A percentile compares a stretch with the other conserved stretches of the same genome.
Evolutionary conservation across 2,329 filamentous ascomycete species (phyloP).

Genomic region (Atkinsonella texensis): DNA sequence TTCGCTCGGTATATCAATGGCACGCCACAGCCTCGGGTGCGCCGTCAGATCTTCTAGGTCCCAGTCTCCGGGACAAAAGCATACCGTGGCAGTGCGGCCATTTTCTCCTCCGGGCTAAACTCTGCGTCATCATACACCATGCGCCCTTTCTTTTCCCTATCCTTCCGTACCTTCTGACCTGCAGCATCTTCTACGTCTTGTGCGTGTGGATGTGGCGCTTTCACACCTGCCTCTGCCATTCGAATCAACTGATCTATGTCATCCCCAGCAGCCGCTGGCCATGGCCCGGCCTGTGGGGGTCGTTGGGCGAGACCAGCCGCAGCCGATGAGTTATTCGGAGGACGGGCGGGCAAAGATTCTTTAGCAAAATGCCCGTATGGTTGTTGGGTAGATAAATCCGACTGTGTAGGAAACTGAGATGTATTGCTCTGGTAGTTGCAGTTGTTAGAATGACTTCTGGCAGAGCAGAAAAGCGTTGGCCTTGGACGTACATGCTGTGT

Average conservation of each 20-base stretch:
- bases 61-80: conserved; percentile 34
- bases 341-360: conserved; percentile 34
- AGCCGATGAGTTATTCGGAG: conserved; percentile 25
- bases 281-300: conserved; percentile 23
- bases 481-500: conserved; percentile 17
- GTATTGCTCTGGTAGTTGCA: conserved; percentile 15
- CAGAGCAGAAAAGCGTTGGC: no score
- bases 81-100: conserved; percentile 69
- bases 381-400: conserved; percentile 13
- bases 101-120: conserved; percentile 77
- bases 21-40: no score
- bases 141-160: conserved; percentile 53
- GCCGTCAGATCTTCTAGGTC: no score
- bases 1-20: no score
- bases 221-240: conserved; percentile 50
- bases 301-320: conserved; percentile 33
- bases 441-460: neutral
- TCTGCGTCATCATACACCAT: conserved; percentile 77
- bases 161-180: conserved; percentile 56
- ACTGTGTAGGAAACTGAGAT: conserved; percentile 13
- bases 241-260: conserved; percentile 55
- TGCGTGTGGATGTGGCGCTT: conserved; percentile 23
- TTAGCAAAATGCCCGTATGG: conserved; percentile 22
- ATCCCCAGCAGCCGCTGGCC: conserved; percentile 30
- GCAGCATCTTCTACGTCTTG: conserved; percentile 29